A percentile compares a stretch with the other conserved stretches of the same genome.
Evolutionary conservation across 2,329 filamentous ascomycete species (phyloP).

Genomic region (Cladobotryum protrusum): DNA sequence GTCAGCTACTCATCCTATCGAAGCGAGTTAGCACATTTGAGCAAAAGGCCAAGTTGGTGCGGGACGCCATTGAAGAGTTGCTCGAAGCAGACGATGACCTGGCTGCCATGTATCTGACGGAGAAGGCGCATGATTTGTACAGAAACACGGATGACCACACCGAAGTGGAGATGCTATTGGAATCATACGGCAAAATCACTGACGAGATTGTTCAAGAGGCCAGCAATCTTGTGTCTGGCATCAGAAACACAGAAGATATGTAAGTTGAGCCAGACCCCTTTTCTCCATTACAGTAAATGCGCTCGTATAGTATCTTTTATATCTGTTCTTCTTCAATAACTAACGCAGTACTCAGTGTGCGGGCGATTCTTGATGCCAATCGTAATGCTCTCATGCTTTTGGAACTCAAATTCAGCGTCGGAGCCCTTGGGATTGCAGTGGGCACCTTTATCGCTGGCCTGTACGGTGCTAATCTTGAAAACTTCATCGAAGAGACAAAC

Average conservation of each 20-base stretch:
- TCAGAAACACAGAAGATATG: constrained; percentile 98
- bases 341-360: constrained; percentile 55
- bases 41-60: constrained; percentile 88
- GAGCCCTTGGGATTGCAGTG: constrained; percentile 87
- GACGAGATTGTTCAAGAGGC: constrained; percentile 97
- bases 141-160: constrained; percentile 83
- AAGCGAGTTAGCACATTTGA: constrained; percentile 97
- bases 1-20: constrained; percentile 84
- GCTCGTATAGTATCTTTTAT: too few relatives aligned
- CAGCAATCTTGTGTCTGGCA: constrained; percentile 86
- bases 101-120: constrained; percentile 89
- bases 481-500: constrained; percentile 92
- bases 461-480: constrained; percentile 99
- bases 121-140: constrained; percentile 68
- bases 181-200: constrained; percentile 95
- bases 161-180: constrained; percentile 92
- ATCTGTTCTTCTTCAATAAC: constrained; percentile 1
- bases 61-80: constrained; percentile 90
- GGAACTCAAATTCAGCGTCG: constrained; percentile 92
- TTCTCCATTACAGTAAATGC: too few relatives aligned
- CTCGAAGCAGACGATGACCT: constrained; percentile 95
- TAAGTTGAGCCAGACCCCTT: constrained; percentile 37
- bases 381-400: constrained; percentile 97
- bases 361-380: constrained; percentile 95
- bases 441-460: constrained; percentile 95